These are phyloP conservation scores for Trifolium fragiferum DNA, from an alignment of 306 rosid species.

Conservation along the genomic window DNA sequence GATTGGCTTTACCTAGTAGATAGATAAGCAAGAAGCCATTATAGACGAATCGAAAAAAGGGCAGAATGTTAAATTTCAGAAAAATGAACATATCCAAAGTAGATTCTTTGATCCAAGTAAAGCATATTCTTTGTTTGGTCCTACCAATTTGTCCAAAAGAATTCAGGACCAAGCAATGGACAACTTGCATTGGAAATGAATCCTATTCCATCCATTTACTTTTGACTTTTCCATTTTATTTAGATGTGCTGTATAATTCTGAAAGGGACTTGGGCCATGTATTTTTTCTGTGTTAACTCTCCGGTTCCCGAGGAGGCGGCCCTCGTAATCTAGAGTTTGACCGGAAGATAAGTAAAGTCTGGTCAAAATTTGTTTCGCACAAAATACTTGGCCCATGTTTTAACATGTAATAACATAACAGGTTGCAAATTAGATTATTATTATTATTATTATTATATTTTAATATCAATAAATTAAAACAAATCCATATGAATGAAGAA, in stretches of 20 bases:
- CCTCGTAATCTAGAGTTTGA: too few relatives aligned
- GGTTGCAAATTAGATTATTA: slow-evolving; percentile 7
- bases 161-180: slow-evolving; percentile 40
- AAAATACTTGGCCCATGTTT: background rate
- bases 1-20: slow-evolving; percentile 23
- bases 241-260: slow-evolving; percentile 30
- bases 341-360: too few relatives aligned
- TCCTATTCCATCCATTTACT: slow-evolving; percentile 32
- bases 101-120: slow-evolving; percentile 36
- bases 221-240: slow-evolving; percentile 23
- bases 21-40: slow-evolving; percentile 33
- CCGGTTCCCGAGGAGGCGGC: too few relatives aligned
- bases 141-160: slow-evolving; percentile 40
- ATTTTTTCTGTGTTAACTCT: too few relatives aligned
- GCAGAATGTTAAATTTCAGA: slow-evolving; percentile 27
- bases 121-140: slow-evolving; percentile 34
- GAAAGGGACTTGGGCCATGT: slow-evolving; percentile 13
- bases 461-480: slow-evolving; percentile 8
- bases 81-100: slow-evolving; percentile 33
- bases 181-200: slow-evolving; percentile 36
- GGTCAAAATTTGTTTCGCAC: too few relatives aligned
- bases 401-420: slow-evolving; percentile 19
- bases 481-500: too few relatives aligned
- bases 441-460: slow-evolving; percentile 22
- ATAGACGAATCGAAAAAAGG: slow-evolving; percentile 32